Conservation (phyloP, 805 yeast genomes). For the Nakazawaea ambrosiae region DNA sequence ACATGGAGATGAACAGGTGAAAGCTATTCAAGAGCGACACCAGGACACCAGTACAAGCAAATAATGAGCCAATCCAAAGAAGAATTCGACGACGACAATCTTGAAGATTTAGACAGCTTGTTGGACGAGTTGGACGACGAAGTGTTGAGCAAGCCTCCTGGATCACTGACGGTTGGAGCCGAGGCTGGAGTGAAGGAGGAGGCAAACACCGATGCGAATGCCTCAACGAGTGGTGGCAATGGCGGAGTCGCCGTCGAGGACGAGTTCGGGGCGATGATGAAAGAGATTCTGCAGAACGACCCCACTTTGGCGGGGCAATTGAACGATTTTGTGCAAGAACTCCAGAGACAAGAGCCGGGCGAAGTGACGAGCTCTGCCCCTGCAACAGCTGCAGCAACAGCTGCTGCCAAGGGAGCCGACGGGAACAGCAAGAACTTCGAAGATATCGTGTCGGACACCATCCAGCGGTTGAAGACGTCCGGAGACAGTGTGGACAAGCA, state of each 20-base stretch:
- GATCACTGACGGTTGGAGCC: constrained; percentile 23
- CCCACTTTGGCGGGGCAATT: constrained; percentile 21
- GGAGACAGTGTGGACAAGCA: constrained; percentile 64
- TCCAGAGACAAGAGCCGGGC: constrained; percentile 23
- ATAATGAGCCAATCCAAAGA: too few species aligned
- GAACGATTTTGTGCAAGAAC: constrained; percentile 16
- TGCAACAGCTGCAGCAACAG: constrained; percentile 6
- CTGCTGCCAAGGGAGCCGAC: constrained; percentile 18
- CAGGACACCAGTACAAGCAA: too few species aligned
- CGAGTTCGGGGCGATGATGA: constrained; percentile 17
- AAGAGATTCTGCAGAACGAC: constrained; percentile 19
- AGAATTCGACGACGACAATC: constrained; percentile 40
- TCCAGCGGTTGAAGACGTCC: constrained; percentile 70
- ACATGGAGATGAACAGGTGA: too few species aligned
- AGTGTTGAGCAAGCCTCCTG: constrained; percentile 56
- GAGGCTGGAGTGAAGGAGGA: constrained; percentile 14
- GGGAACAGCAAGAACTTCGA: constrained; percentile 43
- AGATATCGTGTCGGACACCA: constrained; percentile 70
- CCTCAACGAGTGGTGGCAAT: constrained; percentile 9
- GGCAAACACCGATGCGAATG: constrained; percentile 5
- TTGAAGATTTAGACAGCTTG: constrained; percentile 75
- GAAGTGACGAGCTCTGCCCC: constrained; percentile 14
- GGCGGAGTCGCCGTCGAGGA: constrained; percentile 15
- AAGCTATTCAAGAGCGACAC: too few species aligned
- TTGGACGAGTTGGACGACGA: constrained; percentile 81